These are phyloP conservation scores for Solanum hybrid DNA, from an alignment of 305 asterid species.

Conservation along the genomic window DNA sequence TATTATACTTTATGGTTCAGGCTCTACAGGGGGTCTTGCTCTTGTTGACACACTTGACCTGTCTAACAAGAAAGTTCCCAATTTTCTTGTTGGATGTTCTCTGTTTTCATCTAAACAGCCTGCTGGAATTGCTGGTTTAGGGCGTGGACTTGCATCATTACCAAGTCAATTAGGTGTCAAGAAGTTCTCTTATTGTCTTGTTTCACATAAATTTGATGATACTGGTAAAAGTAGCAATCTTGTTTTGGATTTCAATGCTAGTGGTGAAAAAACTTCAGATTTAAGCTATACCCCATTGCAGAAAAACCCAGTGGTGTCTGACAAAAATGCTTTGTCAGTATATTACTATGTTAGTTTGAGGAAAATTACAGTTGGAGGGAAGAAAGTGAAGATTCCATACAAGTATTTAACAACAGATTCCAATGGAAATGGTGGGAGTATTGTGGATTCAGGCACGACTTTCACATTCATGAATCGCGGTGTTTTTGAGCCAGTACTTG, in stretches of 20 bases:
- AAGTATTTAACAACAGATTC: slow-evolving; percentile 34
- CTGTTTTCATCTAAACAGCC: slow-evolving; percentile 61
- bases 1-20: slow-evolving; percentile 59
- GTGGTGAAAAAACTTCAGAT: slow-evolving; percentile 18
- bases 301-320: slow-evolving; percentile 33
- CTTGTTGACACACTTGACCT: slow-evolving; percentile 55
- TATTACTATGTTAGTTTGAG: slow-evolving; percentile 60
- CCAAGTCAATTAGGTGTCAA: slow-evolving; percentile 60
- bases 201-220: slow-evolving; percentile 63
- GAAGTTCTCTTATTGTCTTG: slow-evolving; percentile 70
- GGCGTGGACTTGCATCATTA: slow-evolving; percentile 54
- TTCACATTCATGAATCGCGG: slow-evolving; percentile 45
- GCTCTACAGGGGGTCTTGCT: slow-evolving; percentile 72
- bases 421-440: slow-evolving; percentile 67
- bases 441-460: slow-evolving; percentile 82
- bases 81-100: slow-evolving; percentile 76
- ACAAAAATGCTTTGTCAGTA: slow-evolving; percentile 21
- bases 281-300: slow-evolving; percentile 48
- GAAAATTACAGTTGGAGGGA: slow-evolving; percentile 52
- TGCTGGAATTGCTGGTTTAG: slow-evolving; percentile 83
- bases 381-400: slow-evolving; percentile 39
- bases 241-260: slow-evolving; percentile 32
- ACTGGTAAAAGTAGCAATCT: slow-evolving; percentile 36
- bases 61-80: slow-evolving; percentile 22
- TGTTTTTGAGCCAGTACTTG: slow-evolving; percentile 26